These are phyloP conservation scores for Vitis hybrid DNA, from an alignment of 177 flowering plant genomes.

Conservation along the genomic window DNA sequence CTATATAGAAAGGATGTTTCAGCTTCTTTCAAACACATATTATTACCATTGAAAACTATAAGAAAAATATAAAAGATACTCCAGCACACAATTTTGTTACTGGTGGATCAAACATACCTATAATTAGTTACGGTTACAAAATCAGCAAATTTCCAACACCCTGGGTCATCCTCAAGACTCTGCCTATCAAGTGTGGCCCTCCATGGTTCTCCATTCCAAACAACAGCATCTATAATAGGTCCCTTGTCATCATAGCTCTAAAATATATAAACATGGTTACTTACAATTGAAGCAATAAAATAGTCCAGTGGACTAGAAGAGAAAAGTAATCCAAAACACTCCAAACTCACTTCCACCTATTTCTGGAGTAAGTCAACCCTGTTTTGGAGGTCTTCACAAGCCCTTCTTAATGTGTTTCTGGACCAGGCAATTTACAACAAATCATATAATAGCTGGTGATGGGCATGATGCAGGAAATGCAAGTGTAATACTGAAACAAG, in stretches of 20 bases:
- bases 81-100: background rate
- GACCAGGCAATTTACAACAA: slow-evolving; percentile 2
- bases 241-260: slow-evolving; percentile 95
- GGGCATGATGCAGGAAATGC: background rate
- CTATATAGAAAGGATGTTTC: too few relatives aligned
- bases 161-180: slow-evolving; percentile 76
- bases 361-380: slow-evolving; percentile 72
- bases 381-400: slow-evolving; percentile 78
- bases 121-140: slow-evolving; percentile 83
- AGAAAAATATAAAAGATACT: background rate
- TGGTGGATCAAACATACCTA: slow-evolving; percentile 40
- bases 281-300: background rate
- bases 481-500: background rate
- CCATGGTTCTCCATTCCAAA: slow-evolving; percentile 97
- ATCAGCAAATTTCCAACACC: slow-evolving; percentile 69
- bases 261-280: slow-evolving; percentile 12
- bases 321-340: background rate
- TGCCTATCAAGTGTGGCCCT: slow-evolving; percentile 95
- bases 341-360: slow-evolving; percentile 70
- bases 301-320: background rate
- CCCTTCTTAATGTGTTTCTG: slow-evolving; percentile 72
- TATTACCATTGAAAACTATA: background rate
- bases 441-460: background rate
- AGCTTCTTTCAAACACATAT: too few relatives aligned
- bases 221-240: slow-evolving; percentile 94